Base-by-base conservation (phyloP, 208 protist genomes). In the Porcisia deanei region DNA sequence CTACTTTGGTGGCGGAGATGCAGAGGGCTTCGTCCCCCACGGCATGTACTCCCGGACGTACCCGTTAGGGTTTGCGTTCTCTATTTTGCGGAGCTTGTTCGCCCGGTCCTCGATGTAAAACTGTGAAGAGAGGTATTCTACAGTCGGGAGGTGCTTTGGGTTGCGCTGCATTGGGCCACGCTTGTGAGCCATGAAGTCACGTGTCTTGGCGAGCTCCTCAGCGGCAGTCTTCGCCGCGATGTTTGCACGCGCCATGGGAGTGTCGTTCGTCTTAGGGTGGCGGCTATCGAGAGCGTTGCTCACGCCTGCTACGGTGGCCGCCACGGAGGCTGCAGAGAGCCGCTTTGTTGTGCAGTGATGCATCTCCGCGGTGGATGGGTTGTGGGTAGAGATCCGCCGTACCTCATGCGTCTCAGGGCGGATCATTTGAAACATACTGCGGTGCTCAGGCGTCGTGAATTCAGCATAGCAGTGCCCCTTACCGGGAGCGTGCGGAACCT, bases 31-130 rank as follows among this genome's bases (percentile, higher is more conserved):
- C 4, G 64, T 49, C 57, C 83, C 73, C 74, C 74, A 94, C 30
- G 86, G 80, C 68, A 94, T 89, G 59, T 80, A 80, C 71, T 96
- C 92, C 39, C 76, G 70, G 66, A 87, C 83, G 75, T 85, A 92
- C 30, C 92, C 90, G 30, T 86, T 91, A 41, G 52, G 71, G 76
- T 97, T 97, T n/a, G 79, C 52, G 82, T 92, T 89, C 54, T 84
- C 71, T 0, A 91, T 61, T 79, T 91, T 93, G 52, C 81, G 82
- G 53, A 81, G 76, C 39, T 59, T 65, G 63, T 71, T 79, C 58
- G 77, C 47, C 18, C 70, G 76, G n/a, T 83, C 69, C 58, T 79
- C 75, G 7, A 86, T 77, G 72, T 43, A 80, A n/a, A 68, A 65
- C 69, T 76, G 49, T 41, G 71, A 58, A 8, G 59, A 60, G 65